Conservation (phyloP, 1,284 basidiomycete species). For the Coriolopsis trogii region DNA sequence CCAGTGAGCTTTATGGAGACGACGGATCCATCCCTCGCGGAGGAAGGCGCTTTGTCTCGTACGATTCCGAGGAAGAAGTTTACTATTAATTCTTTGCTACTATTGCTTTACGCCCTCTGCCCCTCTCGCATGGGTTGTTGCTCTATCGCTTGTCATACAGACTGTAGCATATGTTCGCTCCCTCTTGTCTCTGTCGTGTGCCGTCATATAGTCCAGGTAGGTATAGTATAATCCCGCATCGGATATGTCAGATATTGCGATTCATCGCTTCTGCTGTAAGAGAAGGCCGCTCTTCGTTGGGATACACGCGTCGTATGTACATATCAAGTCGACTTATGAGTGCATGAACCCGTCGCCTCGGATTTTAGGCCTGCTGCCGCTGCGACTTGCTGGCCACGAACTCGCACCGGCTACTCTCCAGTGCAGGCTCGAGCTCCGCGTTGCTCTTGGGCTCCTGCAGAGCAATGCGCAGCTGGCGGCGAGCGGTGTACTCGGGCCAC, state of each 20-base stretch:
- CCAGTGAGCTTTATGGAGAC: constrained; percentile 28
- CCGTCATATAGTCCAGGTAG: not conserved
- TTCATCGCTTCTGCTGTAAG: not conserved
- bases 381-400: constrained; percentile 30
- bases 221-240: no score
- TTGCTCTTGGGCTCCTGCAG: constrained; percentile 47
- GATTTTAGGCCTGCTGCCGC: constrained; percentile 24
- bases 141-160: not conserved
- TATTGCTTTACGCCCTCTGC: no score
- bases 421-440: constrained; percentile 41
- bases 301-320: no score
- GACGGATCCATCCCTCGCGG: constrained; percentile 23
- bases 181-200: not conserved
- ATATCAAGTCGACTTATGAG: not conserved
- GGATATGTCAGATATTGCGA: not conserved
- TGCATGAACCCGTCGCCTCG: not conserved
- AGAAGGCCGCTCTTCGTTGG: no score
- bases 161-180: not conserved
- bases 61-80: not conserved
- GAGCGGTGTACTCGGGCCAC: constrained; percentile 42
- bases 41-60: not conserved
- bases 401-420: constrained; percentile 39
- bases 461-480: constrained; percentile 41
- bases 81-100: not conserved
- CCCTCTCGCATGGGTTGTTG: no score